These are phyloP conservation scores for Baudoinia panamericana DNA, from an alignment of 495 filamentous ascomycete species.

Conservation along the genomic window DNA sequence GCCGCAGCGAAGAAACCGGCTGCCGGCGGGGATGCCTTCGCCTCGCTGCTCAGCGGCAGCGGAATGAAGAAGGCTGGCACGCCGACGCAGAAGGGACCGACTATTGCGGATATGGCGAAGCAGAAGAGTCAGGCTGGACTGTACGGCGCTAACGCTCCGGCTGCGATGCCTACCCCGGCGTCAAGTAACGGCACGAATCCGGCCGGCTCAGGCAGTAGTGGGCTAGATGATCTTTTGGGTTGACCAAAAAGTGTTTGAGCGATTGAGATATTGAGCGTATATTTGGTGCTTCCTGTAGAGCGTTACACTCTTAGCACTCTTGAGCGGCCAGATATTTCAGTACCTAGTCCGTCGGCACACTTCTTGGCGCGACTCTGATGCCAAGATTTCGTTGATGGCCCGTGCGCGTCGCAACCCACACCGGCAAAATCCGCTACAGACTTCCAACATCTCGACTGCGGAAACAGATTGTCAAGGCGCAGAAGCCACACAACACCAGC, in stretches of 20 bases:
- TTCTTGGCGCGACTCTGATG: not conserved
- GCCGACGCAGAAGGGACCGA: slow-evolving; percentile 51
- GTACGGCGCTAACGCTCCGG: slow-evolving; percentile 56
- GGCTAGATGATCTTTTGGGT: slow-evolving; percentile 54
- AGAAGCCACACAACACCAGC: slow-evolving; percentile 5
- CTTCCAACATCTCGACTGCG: not conserved
- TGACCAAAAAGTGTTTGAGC: slow-evolving; percentile 23
- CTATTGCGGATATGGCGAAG: slow-evolving; percentile 83
- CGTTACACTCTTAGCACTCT: no score
- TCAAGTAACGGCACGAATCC: slow-evolving; percentile 18
- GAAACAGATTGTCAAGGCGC: not conserved
- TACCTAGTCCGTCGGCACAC: no score
- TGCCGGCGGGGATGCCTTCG: slow-evolving; percentile 68
- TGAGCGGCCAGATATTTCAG: no score
- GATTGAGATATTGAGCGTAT: no score
- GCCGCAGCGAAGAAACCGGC: slow-evolving; percentile 41
- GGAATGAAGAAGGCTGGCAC: slow-evolving; percentile 65
- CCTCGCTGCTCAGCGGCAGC: slow-evolving; percentile 67
- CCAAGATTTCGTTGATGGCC: not conserved
- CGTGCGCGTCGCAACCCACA: not conserved
- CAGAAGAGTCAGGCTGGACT: slow-evolving; percentile 89
- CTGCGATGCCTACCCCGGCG: slow-evolving; percentile 29
- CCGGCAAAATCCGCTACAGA: not conserved
- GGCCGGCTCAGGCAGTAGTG: slow-evolving; percentile 27
- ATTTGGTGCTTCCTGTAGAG: no score